A percentile compares a stretch with the other conserved stretches of the same genome.
These are phyloP conservation scores for Rhododendron henanense DNA, from an alignment of 148 eudicot genomes.

Conservation along the genomic window DNA sequence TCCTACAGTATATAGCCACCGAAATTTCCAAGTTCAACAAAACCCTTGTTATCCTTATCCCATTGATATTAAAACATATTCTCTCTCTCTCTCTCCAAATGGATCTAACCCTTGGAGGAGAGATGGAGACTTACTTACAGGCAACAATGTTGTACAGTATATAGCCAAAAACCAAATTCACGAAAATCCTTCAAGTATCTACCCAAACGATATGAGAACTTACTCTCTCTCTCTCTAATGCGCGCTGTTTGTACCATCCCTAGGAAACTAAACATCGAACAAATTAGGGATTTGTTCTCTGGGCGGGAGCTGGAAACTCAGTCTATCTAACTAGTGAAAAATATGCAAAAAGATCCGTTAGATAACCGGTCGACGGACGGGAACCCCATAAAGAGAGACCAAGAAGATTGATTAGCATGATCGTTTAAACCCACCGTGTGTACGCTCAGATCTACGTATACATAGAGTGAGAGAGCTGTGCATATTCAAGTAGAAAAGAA, in stretches of 20 bases:
- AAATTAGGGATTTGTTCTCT: neutral
- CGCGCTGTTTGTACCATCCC: neutral
- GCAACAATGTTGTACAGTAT: neutral
- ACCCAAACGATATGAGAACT: neutral
- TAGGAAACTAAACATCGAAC: neutral
- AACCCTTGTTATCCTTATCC: neutral
- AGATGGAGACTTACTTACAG: neutral
- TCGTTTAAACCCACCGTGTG: neutral
- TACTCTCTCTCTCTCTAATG: neutral
- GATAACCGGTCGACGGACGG: neutral
- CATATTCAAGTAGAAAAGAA: no score
- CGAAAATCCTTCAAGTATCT: neutral
- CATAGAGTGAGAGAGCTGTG: neutral
- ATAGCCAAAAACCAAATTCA: neutral
- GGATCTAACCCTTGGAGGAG: neutral
- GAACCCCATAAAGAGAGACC: neutral
- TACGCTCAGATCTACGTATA: neutral
- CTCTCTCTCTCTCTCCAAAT: neutral
- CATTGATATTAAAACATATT: neutral
- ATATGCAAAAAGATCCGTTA: neutral
- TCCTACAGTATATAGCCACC: neutral
- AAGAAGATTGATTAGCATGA: neutral
- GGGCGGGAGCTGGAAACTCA: neutral
- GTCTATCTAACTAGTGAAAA: no score
- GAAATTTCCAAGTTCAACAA: neutral